Base-by-base conservation (phyloP, 768 basidiomycete species). In the Thelephora ganbajun region DNA sequence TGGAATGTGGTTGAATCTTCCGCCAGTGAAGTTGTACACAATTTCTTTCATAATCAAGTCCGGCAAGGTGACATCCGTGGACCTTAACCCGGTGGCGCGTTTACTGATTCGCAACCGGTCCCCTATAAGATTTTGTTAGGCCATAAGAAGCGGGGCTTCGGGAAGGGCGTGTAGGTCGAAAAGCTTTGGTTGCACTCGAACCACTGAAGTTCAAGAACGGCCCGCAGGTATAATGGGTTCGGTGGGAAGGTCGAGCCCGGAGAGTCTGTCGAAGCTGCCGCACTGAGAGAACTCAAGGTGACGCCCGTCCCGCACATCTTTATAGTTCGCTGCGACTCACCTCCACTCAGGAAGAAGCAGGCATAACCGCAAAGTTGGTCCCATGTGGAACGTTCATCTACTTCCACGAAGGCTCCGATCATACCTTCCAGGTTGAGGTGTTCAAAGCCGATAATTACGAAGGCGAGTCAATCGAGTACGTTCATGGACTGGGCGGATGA, bases 231-330 rank as follows among this genome's bases (percentile, higher is more conserved):
- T 57, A 92, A 92, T 52, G 90, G 90, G 3, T 93, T 91, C 54
- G 88, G 87, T 14, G 90, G 90, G 9, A 94, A 94, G 62, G 78
- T 87, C 7, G 87, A 92, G 49, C 62, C 70, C 2, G 76, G 73
- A 3, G 90, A 94, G 61, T 78, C 80, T 0, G 64, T 77, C 14
- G 54, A 66, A 0, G 64, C 83, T 56, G 89, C 87, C 9, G 90
- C 90, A 3, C 55, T 62, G n/a, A 78, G 90, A n/a, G 90, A 81
- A 58, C 69, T 83, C 26, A 56, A 79, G 67, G 82, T 79, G 30
- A 43, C 20, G 39, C 11, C 16, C 23, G 12, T 14, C 12, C 7
- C 14, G 20, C 11, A 19, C 26, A 36, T 26, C 18, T 30, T 9
- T 9, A 30, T 9, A 30, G 9, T 30, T n/a, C 36, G 39, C 16